Base-by-base conservation (phyloP, 2,329 filamentous ascomycete genomes). In the Pseudofabraea citricarpa region DNA sequence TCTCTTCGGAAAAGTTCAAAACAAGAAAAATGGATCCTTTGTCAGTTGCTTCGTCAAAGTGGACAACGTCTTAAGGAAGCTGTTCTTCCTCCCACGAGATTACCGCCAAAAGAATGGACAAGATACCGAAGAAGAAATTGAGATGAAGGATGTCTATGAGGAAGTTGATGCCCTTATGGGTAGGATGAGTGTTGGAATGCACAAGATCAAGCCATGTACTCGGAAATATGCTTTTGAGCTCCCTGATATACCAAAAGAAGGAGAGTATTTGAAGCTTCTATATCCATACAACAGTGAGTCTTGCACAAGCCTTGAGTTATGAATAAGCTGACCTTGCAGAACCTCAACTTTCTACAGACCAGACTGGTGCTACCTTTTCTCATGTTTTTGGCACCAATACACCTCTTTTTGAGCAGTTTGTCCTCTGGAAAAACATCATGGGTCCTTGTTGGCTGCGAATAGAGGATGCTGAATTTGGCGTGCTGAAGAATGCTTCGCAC, bases 341-440 rank as follows among this genome's bases (percentile, higher is more conserved):
- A 62, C 80, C 83, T 33, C 72, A 75, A 15, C 64, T 98, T 26
- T 76, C 88, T n/a, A 71, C 78, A 41, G 83, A 85, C 48, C 68
- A 78, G 5, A 79, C 73, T 31, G 93, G 93, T 21, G 83, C 95
- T 62, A 97, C 93, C 0, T 98, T 91, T 61, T 96, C 91, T 2
- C 87, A 88, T 52, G 84, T 95, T 19, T 98, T 98, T 55, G 93
- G 94, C 21, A 85, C 86, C 44, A 95, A 93, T 63, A 98, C 93
- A 0, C 82, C 88, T 1, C 74, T 98, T 0, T 98, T 98, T 56
- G 93, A 98, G 66, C 93, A 98, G 56, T 98, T 98, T 60, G 93
- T 98, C 16, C 75, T 98, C 5, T 96, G 90, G 87, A 97, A 96
- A 69, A 95, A 95, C 60, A 87, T 98, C 56, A 98, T 96, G 91